Base-by-base conservation (phyloP, 805 yeast species). In the Wickerhamomyces rabaulensis region DNA sequence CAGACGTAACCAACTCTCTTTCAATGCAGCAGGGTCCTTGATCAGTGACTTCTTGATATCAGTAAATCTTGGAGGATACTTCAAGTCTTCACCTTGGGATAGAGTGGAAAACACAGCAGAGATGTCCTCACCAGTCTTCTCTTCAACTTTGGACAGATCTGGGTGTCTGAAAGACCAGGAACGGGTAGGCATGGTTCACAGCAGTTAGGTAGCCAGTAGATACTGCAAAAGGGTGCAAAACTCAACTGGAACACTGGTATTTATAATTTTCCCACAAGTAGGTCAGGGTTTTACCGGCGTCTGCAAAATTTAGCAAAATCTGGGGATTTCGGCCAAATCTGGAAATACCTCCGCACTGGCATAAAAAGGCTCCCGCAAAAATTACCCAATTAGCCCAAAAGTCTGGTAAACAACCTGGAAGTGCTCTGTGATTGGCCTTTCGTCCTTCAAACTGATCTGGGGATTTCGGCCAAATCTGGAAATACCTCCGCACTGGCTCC, bases 61-160 rank as follows among this genome's bases (percentile, higher is more conserved):
- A 1, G 31, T n/a, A 19, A 39, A 44, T 21, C 33, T 26, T 40
- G 19, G 38, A 1, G 47, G 40, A 12, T 23, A 40, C 4, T 16
- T 26, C 16, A 39, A 39, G n/a, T 10, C 29, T 25, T 16, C 8
- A 25, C 12, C 31, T 17, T 27, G 39, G 15, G 38, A 41, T 12
- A 45, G 12, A 6, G 48, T 25, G 9, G 25, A 27, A 39, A 45
- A 45, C 23, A 41, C 44, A 9, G 48, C 38, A 17, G 48, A 44
- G 12, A 41, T 41, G 37, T 45, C 48, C 9, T 31, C 25, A 26
- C 43, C 44, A 13, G 44, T 19, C 19, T 39, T 41, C 9, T 38
- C 33, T 31, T 41, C 39, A 15, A 29, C 40, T 17, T 22, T 26
- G 12, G 41, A 36, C 3, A 45, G 12, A 22, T 45, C 44, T 3